Conservation (phyloP, 176 grass and related monocot genomes). For the Aegilops sharonensis region DNA sequence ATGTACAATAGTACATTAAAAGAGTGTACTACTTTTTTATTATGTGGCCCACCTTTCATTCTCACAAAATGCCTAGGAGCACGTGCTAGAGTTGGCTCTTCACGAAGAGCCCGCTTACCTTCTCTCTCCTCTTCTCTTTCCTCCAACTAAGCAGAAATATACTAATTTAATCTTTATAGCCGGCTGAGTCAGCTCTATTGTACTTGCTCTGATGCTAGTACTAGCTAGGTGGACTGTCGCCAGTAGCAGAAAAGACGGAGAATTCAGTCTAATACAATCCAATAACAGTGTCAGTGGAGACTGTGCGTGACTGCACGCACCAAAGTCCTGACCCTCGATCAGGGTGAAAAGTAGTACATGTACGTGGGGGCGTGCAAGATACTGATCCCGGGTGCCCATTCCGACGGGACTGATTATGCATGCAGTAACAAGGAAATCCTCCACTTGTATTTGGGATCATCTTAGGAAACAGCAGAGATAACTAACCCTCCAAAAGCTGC, state of each 20-base stretch:
- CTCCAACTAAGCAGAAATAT: too few species aligned
- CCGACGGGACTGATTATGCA: not conserved
- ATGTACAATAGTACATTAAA: too few species aligned
- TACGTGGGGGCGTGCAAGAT: not conserved
- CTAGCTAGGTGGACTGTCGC: not conserved
- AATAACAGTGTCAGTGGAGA: not conserved
- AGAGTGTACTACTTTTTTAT: too few species aligned
- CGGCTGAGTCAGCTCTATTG: too few species aligned
- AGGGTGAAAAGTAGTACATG: too few species aligned
- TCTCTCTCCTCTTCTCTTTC: too few species aligned
- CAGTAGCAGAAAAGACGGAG: not conserved
- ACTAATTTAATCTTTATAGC: too few species aligned
- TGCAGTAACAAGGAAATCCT: conserved; percentile 3
- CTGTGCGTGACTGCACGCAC: not conserved
- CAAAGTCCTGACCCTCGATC: not conserved
- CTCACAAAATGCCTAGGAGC: too few species aligned
- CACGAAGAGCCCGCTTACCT: too few species aligned
- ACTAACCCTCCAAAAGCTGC: conserved; percentile 34
- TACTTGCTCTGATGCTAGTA: too few species aligned
- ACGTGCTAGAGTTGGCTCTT: too few species aligned
- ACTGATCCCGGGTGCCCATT: conserved; percentile 21
- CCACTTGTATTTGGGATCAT: not conserved
- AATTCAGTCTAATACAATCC: not conserved
- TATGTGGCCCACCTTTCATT: too few species aligned
- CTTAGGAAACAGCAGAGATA: conserved; percentile 30